Percentiles rank a stretch among this genome's conserved stretches.
Evolutionary conservation across 2,329 filamentous ascomycete species (phyloP).

Genomic region (Chaetomium sp.): DNA sequence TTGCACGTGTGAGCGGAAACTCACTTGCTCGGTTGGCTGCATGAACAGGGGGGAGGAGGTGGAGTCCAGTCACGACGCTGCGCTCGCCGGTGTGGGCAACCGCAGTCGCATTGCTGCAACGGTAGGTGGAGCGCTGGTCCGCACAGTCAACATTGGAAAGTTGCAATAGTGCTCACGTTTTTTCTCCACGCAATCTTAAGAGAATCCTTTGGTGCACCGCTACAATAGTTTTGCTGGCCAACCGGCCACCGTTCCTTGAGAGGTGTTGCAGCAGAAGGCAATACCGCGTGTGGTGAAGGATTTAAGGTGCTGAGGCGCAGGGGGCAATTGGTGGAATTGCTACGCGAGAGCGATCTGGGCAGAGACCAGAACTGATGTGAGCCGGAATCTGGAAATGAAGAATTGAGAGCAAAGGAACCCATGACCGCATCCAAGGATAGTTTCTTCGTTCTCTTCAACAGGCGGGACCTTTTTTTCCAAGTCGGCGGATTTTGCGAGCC

Average conservation of each 20-base stretch:
- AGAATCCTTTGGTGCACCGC: constrained; percentile 6
- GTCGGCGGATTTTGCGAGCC: background rate
- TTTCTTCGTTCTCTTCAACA: too few species aligned
- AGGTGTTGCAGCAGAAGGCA: background rate
- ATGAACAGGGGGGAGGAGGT: background rate
- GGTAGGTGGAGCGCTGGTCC: background rate
- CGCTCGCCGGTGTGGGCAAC: background rate
- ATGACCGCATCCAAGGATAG: background rate
- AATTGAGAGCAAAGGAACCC: background rate
- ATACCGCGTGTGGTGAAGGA: constrained; percentile 11
- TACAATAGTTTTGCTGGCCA: background rate
- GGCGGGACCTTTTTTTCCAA: background rate
- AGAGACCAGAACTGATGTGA: background rate
- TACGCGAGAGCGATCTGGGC: background rate
- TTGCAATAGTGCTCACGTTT: background rate
- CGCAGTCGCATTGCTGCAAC: constrained; percentile 2
- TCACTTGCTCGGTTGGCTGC: background rate
- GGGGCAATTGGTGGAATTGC: constrained; percentile 7
- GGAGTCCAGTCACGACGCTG: background rate
- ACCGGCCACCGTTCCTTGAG: background rate
- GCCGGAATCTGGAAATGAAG: background rate
- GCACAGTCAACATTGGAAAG: too few species aligned
- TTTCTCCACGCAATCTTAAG: constrained; percentile 9
- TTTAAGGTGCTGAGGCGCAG: constrained; percentile 24
- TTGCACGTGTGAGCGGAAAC: constrained; percentile 7